Evolutionary conservation across 441 rosid species (phyloP), one percentile per base, ranked within the genome.

Genomic region (Populus trichocarpa): DNA sequence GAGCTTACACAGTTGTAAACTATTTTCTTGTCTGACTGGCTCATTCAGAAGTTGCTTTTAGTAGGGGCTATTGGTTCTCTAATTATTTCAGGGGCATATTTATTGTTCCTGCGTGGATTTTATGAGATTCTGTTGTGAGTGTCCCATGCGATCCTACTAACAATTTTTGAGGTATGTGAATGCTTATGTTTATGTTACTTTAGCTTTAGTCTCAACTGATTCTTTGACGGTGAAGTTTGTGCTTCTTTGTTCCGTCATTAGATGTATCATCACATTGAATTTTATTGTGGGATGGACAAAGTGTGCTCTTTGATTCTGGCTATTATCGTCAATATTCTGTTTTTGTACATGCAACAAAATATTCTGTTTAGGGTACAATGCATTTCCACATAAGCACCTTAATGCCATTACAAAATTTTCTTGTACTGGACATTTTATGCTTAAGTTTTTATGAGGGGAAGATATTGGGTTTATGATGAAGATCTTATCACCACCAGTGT

Each of bases 1-100:
- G 99, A 96, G 77, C 97, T 96, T 78, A 92, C 87, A 81, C 96
- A 92, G 88, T 83, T 91, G 90, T 96, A 88, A 81, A 80, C 72
- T 81, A 75, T 46, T 84, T 80, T 65, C 40, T 20, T 75, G 71
- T 64, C 78, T 74, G 79, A 70, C 75, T 65, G 25, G 72, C 82
- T 82, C 69, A 75, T 75, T 77, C 75, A 57, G 80, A 65, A 81
- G 67, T 80, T 71, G 75, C 75, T 74, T 35, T 79, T 78, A 72
- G 82, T 46, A 81, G 74, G 77, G 79, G 82, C 69, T 71, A 53
- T 16, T 38, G 69, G 32, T 61, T 67, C 75, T 63, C 75, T 38
- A 25, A 57, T 30, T 40, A n/a, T 76, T 23, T 9, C 38, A 61
- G 40, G 76, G 50, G 50, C 75, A 72, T 53, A 36, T 66, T 36